phyloP scores from a whole-genome alignment of 2,329 filamentous ascomycete species.

The Fusarium nanum region DNA sequence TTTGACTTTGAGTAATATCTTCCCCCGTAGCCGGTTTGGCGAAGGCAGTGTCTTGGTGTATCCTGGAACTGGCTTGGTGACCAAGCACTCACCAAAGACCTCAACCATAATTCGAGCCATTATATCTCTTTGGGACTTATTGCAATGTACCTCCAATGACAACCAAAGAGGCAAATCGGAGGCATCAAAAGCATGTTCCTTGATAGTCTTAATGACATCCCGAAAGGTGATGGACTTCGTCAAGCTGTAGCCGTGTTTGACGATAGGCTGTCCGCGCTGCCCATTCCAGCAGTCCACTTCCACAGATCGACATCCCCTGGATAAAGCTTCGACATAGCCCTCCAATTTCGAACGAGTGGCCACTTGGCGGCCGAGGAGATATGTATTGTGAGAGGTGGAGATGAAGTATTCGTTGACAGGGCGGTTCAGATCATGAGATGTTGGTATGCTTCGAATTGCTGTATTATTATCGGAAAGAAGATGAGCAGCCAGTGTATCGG shows the following conservation, averaged over 20 bases:
- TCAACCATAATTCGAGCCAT: conserved; percentile 28
- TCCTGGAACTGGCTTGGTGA: not conserved
- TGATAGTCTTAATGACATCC: conserved; percentile 4
- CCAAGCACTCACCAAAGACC: not conserved
- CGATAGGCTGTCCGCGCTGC: conserved; percentile 15
- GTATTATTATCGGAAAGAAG: not conserved
- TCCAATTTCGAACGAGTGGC: conserved; percentile 12
- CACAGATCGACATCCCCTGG: conserved; percentile 16
- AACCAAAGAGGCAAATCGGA: conserved; percentile 29
- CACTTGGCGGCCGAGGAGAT: conserved; percentile 22
- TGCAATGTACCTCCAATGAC: conserved; percentile 23
- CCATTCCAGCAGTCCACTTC: conserved; percentile 33
- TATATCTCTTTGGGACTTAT: not conserved
- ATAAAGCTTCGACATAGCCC: conserved; percentile 17
- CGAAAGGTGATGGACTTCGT: conserved; percentile 20
- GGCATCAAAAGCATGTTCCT: not conserved
- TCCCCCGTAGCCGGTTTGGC: not conserved
- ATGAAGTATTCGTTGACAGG: conserved; percentile 34
- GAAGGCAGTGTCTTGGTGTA: not conserved
- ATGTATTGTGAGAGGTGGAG: conserved; percentile 32
- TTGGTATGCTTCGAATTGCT: not conserved
- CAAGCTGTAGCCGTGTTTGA: conserved; percentile 33
- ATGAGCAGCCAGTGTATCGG: not conserved
- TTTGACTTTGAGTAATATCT: conserved; percentile 23
- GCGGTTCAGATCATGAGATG: not conserved